Evolutionary conservation across 225 moss, liverwort and hornwort genomes (phyloP).

Genomic region (Physcomitrium patens): DNA sequence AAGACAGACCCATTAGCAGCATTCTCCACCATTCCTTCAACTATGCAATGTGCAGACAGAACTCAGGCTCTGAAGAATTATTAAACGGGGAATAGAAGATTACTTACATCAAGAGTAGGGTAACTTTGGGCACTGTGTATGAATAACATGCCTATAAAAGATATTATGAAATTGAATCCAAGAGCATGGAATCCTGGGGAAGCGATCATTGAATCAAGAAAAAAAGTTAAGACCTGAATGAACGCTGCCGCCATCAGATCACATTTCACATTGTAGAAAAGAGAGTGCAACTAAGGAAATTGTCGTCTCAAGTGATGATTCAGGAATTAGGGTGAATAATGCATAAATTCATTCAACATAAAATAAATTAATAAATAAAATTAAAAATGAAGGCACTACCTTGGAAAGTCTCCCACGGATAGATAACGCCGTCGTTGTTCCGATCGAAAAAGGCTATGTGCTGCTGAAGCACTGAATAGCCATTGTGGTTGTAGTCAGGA

Average conservation of each 20-base stretch:
- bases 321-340: not conserved
- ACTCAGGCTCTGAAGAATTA: too few relatives aligned
- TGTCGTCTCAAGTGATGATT: not conserved
- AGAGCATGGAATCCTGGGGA: conserved; percentile 64
- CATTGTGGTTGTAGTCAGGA: conserved; percentile 36
- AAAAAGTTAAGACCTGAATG: not conserved
- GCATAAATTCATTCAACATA: not conserved
- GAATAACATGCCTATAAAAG: conserved; percentile 29
- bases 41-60: too few relatives aligned
- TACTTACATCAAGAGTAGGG: conserved; percentile 65
- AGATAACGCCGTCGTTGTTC: conserved; percentile 67
- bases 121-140: conserved; percentile 60
- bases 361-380: too few relatives aligned
- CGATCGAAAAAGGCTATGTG: conserved; percentile 74
- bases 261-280: not conserved
- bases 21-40: too few relatives aligned
- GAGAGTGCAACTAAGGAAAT: not conserved
- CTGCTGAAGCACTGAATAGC: conserved; percentile 72
- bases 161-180: conserved; percentile 56
- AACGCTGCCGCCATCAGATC: not conserved
- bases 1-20: not conserved
- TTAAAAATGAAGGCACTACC: conserved; percentile 33
- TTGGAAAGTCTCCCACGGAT: conserved; percentile 77
- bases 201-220: too few relatives aligned
- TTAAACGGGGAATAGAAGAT: too few relatives aligned